These are phyloP conservation scores for Populus ilicifolia DNA, from an alignment of 345 rosid genomes.

Conservation along the genomic window DNA sequence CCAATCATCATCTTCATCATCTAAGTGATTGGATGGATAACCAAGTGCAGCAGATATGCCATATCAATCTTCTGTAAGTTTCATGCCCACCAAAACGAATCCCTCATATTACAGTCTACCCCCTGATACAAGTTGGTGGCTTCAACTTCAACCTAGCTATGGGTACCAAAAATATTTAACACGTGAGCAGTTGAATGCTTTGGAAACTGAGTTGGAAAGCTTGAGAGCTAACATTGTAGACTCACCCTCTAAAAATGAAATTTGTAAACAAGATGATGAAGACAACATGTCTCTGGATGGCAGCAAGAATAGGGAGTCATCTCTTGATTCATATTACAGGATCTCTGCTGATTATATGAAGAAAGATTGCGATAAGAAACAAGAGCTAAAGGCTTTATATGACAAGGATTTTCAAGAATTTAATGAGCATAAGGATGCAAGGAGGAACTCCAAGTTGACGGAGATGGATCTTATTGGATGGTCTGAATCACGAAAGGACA, in stretches of 20 bases:
- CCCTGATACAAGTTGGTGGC: constrained; percentile 65
- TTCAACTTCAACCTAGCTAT: constrained; percentile 55
- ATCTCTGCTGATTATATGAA: constrained; percentile 10
- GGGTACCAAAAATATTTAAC: constrained; percentile 56
- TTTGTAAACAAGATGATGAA: background rate
- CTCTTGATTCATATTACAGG: constrained; percentile 2
- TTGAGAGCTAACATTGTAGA: constrained; percentile 25
- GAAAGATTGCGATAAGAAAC: constrained; percentile 18
- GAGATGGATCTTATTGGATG: constrained; percentile 38
- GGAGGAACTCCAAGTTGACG: constrained; percentile 33
- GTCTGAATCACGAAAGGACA: constrained; percentile 27
- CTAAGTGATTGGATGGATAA: constrained; percentile 48
- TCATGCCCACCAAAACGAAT: constrained; percentile 51
- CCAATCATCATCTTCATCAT: constrained; percentile 69
- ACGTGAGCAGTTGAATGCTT: constrained; percentile 38
- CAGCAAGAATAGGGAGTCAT: constrained; percentile 9
- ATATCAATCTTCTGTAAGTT: constrained; percentile 44
- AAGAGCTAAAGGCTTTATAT: constrained; percentile 13
- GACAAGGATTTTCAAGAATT: constrained; percentile 37
- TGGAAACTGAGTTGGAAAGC: constrained; percentile 49
- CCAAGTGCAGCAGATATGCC: constrained; percentile 38
- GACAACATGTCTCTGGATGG: background rate
- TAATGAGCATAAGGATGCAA: constrained; percentile 37
- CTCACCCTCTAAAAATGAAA: constrained; percentile 22
- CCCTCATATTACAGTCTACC: constrained; percentile 48